Evolutionary conservation across 2,329 filamentous ascomycete species (phyloP), one percentile per base, ranked within the genome.

Genomic region (Xylariaceae sp.): DNA sequence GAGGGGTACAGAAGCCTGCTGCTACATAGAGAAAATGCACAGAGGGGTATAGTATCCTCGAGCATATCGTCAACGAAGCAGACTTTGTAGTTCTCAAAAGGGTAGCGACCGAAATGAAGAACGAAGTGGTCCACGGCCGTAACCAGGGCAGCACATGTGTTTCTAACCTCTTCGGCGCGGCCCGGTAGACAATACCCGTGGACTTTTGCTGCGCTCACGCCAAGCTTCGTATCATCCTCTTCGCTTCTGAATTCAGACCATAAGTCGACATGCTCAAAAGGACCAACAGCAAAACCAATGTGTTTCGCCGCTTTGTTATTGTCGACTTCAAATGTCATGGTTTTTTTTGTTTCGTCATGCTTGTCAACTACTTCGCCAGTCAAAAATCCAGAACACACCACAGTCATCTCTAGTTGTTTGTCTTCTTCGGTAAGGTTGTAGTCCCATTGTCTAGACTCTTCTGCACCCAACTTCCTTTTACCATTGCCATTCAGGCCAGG

Each of bases 51-150:
- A 1, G 87, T 87, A 54, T 96, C 88, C 29, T 82, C 77, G 1
- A 86, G 74, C 68, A 94, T 80, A 68, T 99, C 94, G 63, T 99
- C 94, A 16, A 99, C 85, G 63, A 99, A 99, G 62, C 89, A 92
- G 51, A 97, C 74, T 66, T 95, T 95, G 76, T 95, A 97, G 66
- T 88, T 91, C 26, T 88, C 83, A 68, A 94, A 97, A 0, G 94
- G 92, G 68, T 95, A 99, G 19, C 88, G 86, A 22, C 91, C 90
- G 68, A 92, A 97, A 3, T 85, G 88, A 59, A 92, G 83, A 3
- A 89, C 89, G 66, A 97, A 91, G 69, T 88, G 89, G 68, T 99
- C 94, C n/a, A 96, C 85, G 1, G 91, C 90, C 67, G 83, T 84
- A 18, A 92, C 88, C 61, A 96, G 80, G 10, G 92, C 88, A 63